A percentile compares a stretch with the other conserved stretches of the same genome.
Conservation (phyloP, 2,329 filamentous ascomycete genomes). For the Dactylonectria macrodidyma region DNA sequence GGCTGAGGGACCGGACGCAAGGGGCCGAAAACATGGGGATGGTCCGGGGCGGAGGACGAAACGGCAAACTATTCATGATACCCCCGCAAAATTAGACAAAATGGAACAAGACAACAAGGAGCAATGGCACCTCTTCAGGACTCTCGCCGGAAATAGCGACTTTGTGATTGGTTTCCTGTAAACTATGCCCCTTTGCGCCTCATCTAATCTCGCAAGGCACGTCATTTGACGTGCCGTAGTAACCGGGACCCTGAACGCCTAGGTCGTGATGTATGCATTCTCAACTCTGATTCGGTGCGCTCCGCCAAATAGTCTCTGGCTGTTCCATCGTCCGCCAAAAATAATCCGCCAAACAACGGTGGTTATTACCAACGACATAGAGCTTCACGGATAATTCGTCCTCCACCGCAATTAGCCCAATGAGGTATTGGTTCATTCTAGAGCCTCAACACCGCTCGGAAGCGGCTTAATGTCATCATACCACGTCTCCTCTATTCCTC, state of each 20-base stretch:
- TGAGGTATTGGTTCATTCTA: constrained; percentile 9
- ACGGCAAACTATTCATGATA: constrained; percentile 39
- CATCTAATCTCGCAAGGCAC: constrained; percentile 36
- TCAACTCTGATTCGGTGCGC: constrained; percentile 28
- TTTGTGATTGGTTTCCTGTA: constrained; percentile 26
- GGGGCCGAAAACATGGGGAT: background rate
- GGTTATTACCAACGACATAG: constrained; percentile 2
- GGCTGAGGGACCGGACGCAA: constrained; percentile 61
- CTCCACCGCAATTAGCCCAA: constrained; percentile 12
- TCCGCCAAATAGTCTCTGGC: constrained; percentile 2
- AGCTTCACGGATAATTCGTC: constrained; percentile 2
- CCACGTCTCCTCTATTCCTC: constrained; percentile 52
- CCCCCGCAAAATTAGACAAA: constrained; percentile 29
- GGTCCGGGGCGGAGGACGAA: constrained; percentile 13
- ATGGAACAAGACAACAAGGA: constrained; percentile 10
- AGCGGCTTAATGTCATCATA: constrained; percentile 48
- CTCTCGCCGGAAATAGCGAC: constrained; percentile 17
- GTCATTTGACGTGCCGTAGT: constrained; percentile 38
- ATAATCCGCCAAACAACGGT: constrained; percentile 20
- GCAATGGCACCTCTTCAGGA: constrained; percentile 1
- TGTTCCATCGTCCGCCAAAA: constrained; percentile 5
- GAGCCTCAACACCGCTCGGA: constrained; percentile 30
- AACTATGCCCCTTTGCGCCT: constrained; percentile 35
- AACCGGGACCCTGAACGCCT: constrained; percentile 46
- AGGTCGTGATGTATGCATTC: constrained; percentile 34